Base-by-base conservation (phyloP, 306 rosid species). In the Morella rubra region DNA sequence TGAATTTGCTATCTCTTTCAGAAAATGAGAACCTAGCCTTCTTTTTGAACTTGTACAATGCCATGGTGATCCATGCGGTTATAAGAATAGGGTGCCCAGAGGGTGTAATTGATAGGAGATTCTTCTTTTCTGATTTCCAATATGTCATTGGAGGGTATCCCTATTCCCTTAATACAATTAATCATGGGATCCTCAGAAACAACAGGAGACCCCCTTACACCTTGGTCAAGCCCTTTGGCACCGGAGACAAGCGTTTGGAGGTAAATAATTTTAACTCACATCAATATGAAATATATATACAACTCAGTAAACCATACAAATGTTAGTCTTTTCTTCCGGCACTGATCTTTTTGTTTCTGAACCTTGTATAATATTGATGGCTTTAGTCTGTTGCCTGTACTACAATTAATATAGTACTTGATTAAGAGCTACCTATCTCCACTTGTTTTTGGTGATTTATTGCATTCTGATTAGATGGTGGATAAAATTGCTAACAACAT, bases 41-140 rank as follows among this genome's bases (percentile, higher is more conserved):
- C 85, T 96, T 92, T 88, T 60, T 96, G 79, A 92, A 96, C 90
- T 78, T 96, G 81, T 91, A 91, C 82, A 96, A 96, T 84, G 99
- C 97, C 41, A 96, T 92, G 98, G 93, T 89, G 45, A 92, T 96
- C 76, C 99, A 96, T 85, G 97, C 92, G 6, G 71, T 90, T 27
- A 89, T 87, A 45, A 86, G 85, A 44, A 61, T 87, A 52, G 99
- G 99, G 61, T 76, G 83, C 56, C 93, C 96, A 14, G 91, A 91
- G 80, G 88, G 93, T 68, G 75, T 89, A 14, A 86, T 92, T 40
- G 97, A 96, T 79, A 86, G 97, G 81, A 92, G 89, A 85, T 87
- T 88, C 69, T 93, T 96, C 87, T 88, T 76, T 80, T 83, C 88
- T 24, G 89, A 91, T 60, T 96, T 96, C 77, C 89, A 79, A 55